A percentile compares a stretch with the other conserved stretches of the same genome.
Conservation (phyloP, 305 asterid species). For the Fraxinus platypoda region DNA sequence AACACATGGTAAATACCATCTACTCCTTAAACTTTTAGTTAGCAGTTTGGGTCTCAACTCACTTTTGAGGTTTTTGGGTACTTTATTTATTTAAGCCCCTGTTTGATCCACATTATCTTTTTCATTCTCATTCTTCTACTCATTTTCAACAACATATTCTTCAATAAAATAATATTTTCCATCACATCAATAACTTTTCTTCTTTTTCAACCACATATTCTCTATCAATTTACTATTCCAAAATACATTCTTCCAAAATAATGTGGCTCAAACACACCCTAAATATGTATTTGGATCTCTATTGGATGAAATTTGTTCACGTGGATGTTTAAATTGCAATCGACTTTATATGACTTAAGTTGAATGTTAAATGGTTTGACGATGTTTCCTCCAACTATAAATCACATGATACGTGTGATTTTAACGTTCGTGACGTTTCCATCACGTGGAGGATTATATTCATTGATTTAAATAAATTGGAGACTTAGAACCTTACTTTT, state of each 20-base stretch:
- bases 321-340: background rate
- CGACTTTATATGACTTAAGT: background rate
- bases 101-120: too few relatives aligned
- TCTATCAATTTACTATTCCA: too few relatives aligned
- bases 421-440: background rate
- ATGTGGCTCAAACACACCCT: too few relatives aligned
- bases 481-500: background rate
- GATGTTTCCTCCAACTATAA: background rate
- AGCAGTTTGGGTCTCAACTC: background rate
- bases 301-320: background rate
- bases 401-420: background rate
- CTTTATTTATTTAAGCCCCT: too few relatives aligned
- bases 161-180: too few relatives aligned
- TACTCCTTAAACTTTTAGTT: background rate
- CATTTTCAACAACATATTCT: too few relatives aligned
- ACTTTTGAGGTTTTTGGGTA: background rate
- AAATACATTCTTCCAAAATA: too few relatives aligned
- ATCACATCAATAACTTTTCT: too few relatives aligned
- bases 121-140: too few relatives aligned
- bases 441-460: background rate
- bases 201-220: too few relatives aligned
- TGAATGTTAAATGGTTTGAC: background rate
- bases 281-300: background rate
- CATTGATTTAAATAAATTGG: background rate
- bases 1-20: background rate